These are phyloP conservation scores for Juncus effusus DNA, from an alignment of 176 grass and related monocot species.

Conservation along the genomic window DNA sequence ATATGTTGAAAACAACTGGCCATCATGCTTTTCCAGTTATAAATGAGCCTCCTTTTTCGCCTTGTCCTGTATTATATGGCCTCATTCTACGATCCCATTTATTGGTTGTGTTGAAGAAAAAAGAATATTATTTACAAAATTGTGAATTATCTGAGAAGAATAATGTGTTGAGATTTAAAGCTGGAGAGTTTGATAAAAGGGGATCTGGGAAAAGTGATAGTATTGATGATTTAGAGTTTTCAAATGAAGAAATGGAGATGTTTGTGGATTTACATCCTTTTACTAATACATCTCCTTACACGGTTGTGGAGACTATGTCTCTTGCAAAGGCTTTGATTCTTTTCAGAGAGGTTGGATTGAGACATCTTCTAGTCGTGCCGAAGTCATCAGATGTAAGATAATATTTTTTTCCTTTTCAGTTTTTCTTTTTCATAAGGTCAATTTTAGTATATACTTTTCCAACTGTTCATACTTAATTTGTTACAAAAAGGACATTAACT, in stretches of 20 bases:
- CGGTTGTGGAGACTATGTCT: slow-evolving; percentile 92
- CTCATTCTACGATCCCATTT: slow-evolving; percentile 76
- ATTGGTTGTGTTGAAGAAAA: slow-evolving; percentile 67
- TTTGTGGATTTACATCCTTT: slow-evolving; percentile 89
- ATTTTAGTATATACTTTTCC: background rate
- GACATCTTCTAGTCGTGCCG: slow-evolving; percentile 79
- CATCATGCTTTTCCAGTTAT: slow-evolving; percentile 94
- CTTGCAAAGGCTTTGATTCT: slow-evolving; percentile 86
- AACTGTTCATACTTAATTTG: no score
- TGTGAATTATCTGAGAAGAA: slow-evolving; percentile 23
- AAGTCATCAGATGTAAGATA: slow-evolving; percentile 69
- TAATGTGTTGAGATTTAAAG: slow-evolving; percentile 45
- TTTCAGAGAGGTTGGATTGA: slow-evolving; percentile 87
- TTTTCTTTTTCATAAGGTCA: background rate
- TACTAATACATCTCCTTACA: slow-evolving; percentile 91
- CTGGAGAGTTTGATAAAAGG: slow-evolving; percentile 75
- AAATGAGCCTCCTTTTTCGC: slow-evolving; percentile 59
- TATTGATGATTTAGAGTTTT: slow-evolving; percentile 46
- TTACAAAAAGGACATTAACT: no score
- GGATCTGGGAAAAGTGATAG: slow-evolving; percentile 72
- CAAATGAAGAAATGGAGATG: slow-evolving; percentile 94
- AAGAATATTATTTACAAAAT: slow-evolving; percentile 46
- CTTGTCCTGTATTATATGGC: slow-evolving; percentile 54
- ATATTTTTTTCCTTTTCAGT: background rate
- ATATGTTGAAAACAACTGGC: slow-evolving; percentile 55